Conservation (phyloP, 75 land plant genomes). For the Isoetes taiwanensis region DNA sequence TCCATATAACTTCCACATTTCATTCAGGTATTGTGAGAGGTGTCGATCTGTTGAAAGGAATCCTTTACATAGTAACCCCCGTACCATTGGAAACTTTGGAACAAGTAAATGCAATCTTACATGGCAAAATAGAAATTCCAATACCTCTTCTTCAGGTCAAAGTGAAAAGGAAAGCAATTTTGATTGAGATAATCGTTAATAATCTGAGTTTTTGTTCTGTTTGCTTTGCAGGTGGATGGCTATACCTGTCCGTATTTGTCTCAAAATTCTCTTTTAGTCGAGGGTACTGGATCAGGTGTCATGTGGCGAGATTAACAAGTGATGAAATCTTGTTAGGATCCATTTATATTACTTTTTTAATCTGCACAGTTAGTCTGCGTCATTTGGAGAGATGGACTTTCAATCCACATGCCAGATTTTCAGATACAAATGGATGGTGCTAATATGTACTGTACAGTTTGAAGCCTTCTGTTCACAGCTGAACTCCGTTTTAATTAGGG, state of each 20-base stretch:
- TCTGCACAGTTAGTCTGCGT: too few species aligned
- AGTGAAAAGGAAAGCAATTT: neutral
- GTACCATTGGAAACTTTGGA: constrained; percentile 40
- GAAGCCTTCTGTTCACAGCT: too few species aligned
- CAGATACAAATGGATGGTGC: too few species aligned
- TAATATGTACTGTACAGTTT: too few species aligned
- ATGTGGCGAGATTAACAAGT: too few species aligned
- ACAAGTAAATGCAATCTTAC: constrained; percentile 57
- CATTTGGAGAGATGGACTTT: too few species aligned
- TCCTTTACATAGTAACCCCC: constrained; percentile 70
- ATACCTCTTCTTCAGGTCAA: constrained; percentile 53
- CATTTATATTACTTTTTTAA: too few species aligned
- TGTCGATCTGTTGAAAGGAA: constrained; percentile 36
- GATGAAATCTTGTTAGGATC: too few species aligned
- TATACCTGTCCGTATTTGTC: constrained; percentile 17
- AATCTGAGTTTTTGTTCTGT: neutral
- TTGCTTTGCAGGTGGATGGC: constrained; percentile 14
- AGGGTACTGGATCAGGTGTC: constrained; percentile 23
- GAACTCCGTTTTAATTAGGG: too few species aligned
- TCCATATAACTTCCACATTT: neutral
- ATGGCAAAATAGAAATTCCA: constrained; percentile 68
- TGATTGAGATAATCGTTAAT: neutral
- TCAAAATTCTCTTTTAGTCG: constrained; percentile 5
- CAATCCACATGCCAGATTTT: too few species aligned
- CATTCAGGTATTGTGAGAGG: constrained; percentile 70